These are phyloP conservation scores for Candida sp. DNA, from an alignment of 1,139 yeast genomes.

Conservation along the genomic window DNA sequence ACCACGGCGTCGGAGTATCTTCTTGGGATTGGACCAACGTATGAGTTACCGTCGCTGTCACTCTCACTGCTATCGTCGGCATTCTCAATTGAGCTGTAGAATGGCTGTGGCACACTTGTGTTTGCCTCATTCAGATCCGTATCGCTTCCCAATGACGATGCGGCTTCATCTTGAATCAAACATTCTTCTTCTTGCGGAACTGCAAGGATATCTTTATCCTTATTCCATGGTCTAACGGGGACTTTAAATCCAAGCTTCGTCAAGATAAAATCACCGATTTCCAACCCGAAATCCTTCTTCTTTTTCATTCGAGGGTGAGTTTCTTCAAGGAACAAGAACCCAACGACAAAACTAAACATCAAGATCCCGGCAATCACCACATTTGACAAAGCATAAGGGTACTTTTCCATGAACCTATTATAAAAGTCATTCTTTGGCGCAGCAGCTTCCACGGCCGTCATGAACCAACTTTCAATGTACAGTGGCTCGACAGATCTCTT, in stretches of 20 bases:
- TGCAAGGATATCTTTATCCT: not conserved
- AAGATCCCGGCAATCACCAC: constrained; percentile 48
- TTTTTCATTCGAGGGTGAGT: constrained; percentile 49
- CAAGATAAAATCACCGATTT: constrained; percentile 51
- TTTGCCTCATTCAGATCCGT: constrained; percentile 1
- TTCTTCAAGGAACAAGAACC: constrained; percentile 63
- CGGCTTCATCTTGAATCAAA: not conserved
- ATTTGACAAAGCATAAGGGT: constrained; percentile 66
- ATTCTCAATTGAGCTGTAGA: constrained; percentile 1
- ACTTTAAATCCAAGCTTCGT: constrained; percentile 31
- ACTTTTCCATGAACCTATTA: constrained; percentile 16
- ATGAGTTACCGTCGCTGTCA: constrained; percentile 18
- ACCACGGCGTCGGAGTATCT: constrained; percentile 42
- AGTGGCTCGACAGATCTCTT: constrained; percentile 6
- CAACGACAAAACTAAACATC: constrained; percentile 39
- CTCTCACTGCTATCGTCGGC: constrained; percentile 2
- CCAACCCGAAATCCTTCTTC: constrained; percentile 53
- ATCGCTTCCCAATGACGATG: not conserved
- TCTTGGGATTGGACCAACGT: constrained; percentile 33
- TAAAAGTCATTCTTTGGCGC: constrained; percentile 29
- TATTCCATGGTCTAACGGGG: constrained; percentile 38
- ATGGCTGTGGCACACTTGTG: constrained; percentile 3
- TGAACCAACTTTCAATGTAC: constrained; percentile 5
- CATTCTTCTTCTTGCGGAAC: not conserved
- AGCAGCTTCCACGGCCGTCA: constrained; percentile 50